Evolutionary conservation across 1,284 basidiomycete species (phyloP).

Genomic region (Ceratobasidium sp.): DNA sequence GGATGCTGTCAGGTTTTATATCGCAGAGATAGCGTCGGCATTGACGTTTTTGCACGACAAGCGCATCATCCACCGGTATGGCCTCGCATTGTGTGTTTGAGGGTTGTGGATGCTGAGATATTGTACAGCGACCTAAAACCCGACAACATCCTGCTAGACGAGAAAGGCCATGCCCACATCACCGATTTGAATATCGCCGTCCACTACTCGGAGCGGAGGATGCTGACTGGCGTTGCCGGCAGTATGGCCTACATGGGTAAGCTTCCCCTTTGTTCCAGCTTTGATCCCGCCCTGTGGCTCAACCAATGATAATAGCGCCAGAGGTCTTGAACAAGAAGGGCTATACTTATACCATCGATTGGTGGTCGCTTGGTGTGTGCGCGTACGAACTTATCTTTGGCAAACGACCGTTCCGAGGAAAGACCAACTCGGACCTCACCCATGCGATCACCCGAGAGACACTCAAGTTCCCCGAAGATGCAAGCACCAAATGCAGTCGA

Average conservation of each 20-base stretch:
- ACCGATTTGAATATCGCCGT: constrained; percentile 99
- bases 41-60: constrained; percentile 90
- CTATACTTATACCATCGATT: constrained; percentile 92
- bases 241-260: constrained; percentile 96
- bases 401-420: constrained; percentile 88
- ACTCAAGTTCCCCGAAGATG: constrained; percentile 79
- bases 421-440: constrained; percentile 88
- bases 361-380: constrained; percentile 95
- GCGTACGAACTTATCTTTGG: constrained; percentile 93
- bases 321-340: constrained; percentile 76
- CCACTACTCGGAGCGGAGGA: constrained; percentile 86
- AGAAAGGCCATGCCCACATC: constrained; percentile 91
- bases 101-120: not conserved
- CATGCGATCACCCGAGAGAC: constrained; percentile 83
- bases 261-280: constrained; percentile 42
- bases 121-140: constrained; percentile 86
- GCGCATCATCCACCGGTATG: constrained; percentile 91
- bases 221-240: constrained; percentile 91
- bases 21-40: constrained; percentile 86
- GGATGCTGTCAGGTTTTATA: constrained; percentile 85
- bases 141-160: constrained; percentile 94
- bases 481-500: constrained; percentile 71
- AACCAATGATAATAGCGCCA: constrained; percentile 63
- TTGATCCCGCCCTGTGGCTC: constrained; percentile 42
- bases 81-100: constrained; percentile 35